phyloP scores from a whole-genome alignment of 108 stramenopile species.

The Discostella stelligeroides region DNA sequence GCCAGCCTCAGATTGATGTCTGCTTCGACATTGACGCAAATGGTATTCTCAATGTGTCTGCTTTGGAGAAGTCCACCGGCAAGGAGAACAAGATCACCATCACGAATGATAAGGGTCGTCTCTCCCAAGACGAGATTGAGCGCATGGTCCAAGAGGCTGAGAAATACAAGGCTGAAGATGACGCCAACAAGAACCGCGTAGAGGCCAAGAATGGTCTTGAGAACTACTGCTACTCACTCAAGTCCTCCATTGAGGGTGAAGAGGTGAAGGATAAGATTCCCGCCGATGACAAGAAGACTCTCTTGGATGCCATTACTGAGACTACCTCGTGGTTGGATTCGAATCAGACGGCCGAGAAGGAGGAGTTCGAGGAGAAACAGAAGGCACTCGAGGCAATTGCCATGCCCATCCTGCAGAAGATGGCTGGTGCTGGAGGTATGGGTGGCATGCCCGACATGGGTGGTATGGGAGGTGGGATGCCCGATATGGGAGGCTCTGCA shows the following conservation, averaged over 20 bases:
- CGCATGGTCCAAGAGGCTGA: slow-evolving; percentile 99
- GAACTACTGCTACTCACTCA: slow-evolving; percentile 97
- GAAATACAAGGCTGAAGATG: slow-evolving; percentile 98
- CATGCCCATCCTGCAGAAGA: slow-evolving; percentile 91
- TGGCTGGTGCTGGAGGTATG: slow-evolving; percentile 49
- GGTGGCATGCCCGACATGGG: slow-evolving; percentile 71
- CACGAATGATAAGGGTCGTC: slow-evolving; percentile 99
- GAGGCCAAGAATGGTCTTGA: slow-evolving; percentile 97
- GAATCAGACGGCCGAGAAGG: slow-evolving; percentile 96
- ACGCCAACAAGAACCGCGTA: slow-evolving; percentile 92
- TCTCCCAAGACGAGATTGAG: slow-evolving; percentile 98
- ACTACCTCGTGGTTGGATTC: slow-evolving; percentile 92
- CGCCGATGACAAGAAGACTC: slow-evolving; percentile 76
- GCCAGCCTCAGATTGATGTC: slow-evolving; percentile 99
- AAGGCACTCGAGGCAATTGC: slow-evolving; percentile 94
- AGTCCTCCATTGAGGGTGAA: slow-evolving; percentile 86
- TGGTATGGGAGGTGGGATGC: slow-evolving; percentile 73
- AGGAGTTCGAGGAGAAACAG: slow-evolving; percentile 98
- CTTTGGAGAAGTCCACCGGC: slow-evolving; percentile 98
- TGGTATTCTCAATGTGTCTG: slow-evolving; percentile 85
- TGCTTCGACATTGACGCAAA: slow-evolving; percentile 99
- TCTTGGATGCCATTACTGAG: slow-evolving; percentile 90
- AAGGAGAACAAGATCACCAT: slow-evolving; percentile 99
- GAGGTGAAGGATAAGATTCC: slow-evolving; percentile 89
- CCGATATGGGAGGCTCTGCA: slow-evolving; percentile 74